Percentiles rank a stretch among this genome's conserved stretches.
Evolutionary conservation across 2,329 filamentous ascomycete species (phyloP).

Genomic region (Ciborinia camelliae): DNA sequence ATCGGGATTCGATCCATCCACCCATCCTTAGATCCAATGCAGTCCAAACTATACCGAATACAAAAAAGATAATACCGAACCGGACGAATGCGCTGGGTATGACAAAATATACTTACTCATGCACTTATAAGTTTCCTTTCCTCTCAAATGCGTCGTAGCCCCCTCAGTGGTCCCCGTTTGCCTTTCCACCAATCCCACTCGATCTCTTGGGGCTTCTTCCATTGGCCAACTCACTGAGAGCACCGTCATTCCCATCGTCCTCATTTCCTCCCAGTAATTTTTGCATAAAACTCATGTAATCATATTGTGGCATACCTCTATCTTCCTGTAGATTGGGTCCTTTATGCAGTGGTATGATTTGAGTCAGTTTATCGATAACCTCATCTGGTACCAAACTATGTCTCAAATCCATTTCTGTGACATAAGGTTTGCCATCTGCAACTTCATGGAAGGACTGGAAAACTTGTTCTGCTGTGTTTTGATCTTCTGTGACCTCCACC

Average conservation of each 20-base stretch:
- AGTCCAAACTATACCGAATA: slow-evolving; percentile 14
- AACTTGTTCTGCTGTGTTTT: slow-evolving; percentile 97
- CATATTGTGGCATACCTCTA: slow-evolving; percentile 79
- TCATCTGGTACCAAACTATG: slow-evolving; percentile 96
- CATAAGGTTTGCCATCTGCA: slow-evolving; percentile 96
- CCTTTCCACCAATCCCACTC: slow-evolving; percentile 15
- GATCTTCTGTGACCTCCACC: slow-evolving; percentile 98
- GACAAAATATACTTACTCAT: slow-evolving; percentile 13
- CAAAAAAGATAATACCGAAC: slow-evolving; percentile 8
- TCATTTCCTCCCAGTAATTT: slow-evolving; percentile 56
- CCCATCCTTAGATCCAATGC: slow-evolving; percentile 9
- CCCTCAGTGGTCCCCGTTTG: slow-evolving; percentile 12
- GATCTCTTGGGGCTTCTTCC: slow-evolving; percentile 28
- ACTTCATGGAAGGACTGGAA: slow-evolving; percentile 98
- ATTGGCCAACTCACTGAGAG: slow-evolving; percentile 31
- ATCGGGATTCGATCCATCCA: slow-evolving; percentile 5
- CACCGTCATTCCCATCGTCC: slow-evolving; percentile 28
- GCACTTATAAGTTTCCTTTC: neutral
- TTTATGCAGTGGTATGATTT: slow-evolving; percentile 79
- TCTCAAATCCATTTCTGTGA: slow-evolving; percentile 93
- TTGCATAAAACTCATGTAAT: slow-evolving; percentile 98
- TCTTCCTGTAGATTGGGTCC: slow-evolving; percentile 87
- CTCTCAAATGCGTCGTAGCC: neutral
- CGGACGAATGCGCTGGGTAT: slow-evolving; percentile 2
- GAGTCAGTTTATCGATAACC: slow-evolving; percentile 86